These are phyloP conservation scores for Endoconidiophora polonica DNA, from an alignment of 2,329 filamentous ascomycete species.

Conservation along the genomic window DNA sequence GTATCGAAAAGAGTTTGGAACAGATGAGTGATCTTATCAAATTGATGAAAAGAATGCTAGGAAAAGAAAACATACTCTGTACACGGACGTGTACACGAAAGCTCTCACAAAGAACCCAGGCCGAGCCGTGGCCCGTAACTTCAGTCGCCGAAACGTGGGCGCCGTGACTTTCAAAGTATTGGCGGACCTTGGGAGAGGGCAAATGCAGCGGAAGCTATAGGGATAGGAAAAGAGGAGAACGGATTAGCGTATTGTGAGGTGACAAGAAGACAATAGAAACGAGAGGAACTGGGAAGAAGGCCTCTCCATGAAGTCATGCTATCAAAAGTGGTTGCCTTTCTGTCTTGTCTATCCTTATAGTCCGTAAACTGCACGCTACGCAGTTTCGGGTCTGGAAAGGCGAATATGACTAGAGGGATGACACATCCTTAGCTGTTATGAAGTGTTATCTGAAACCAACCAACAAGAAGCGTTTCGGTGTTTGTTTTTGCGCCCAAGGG, in stretches of 20 bases:
- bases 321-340: too few relatives aligned
- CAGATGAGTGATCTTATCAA: background rate
- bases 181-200: background rate
- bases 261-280: background rate
- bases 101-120: background rate
- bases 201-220: slow-evolving; percentile 1
- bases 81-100: slow-evolving; percentile 1
- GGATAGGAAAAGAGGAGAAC: background rate
- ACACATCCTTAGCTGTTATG: too few relatives aligned
- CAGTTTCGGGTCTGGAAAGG: too few relatives aligned
- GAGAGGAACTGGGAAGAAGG: background rate
- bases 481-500: too few relatives aligned
- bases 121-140: background rate
- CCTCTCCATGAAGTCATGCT: too few relatives aligned
- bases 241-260: background rate
- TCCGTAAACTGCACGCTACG: too few relatives aligned
- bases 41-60: too few relatives aligned
- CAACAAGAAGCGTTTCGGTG: too few relatives aligned
- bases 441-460: too few relatives aligned
- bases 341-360: too few relatives aligned
- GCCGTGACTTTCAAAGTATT: slow-evolving; percentile 1
- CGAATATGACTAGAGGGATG: too few relatives aligned
- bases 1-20: background rate
- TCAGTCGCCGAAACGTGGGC: background rate
- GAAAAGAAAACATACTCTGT: slow-evolving; percentile 1